Conservation (phyloP, 2,329 filamentous ascomycete genomes). For the Aspergillus terreus region DNA sequence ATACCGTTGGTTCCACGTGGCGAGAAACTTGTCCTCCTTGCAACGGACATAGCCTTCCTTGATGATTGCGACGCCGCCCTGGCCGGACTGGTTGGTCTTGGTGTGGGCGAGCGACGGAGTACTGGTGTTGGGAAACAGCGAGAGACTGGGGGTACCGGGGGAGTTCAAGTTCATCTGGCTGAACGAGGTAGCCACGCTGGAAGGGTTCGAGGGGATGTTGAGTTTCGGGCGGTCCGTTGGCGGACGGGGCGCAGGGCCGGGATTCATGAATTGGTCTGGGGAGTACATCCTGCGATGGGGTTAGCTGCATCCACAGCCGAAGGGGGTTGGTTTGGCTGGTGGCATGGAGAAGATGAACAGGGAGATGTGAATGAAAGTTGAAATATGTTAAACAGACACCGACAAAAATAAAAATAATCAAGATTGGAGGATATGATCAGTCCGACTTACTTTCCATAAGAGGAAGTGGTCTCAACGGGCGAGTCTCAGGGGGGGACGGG, state of each 20-base stretch:
- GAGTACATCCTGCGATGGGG: slow-evolving; percentile 48
- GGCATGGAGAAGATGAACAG: neutral
- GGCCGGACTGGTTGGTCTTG: slow-evolving; percentile 57
- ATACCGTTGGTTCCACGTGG: slow-evolving; percentile 87
- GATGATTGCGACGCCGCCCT: slow-evolving; percentile 68
- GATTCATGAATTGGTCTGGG: slow-evolving; percentile 83
- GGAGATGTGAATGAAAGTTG: no score
- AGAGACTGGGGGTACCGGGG: slow-evolving; percentile 62
- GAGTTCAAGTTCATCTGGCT: slow-evolving; percentile 67
- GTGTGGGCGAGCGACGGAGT: slow-evolving; percentile 64
- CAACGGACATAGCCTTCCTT: slow-evolving; percentile 57
- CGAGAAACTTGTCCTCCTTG: slow-evolving; percentile 79
- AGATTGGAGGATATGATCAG: neutral
- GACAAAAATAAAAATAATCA: neutral
- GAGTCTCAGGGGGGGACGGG: slow-evolving; percentile 17
- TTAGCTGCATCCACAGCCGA: slow-evolving; percentile 4
- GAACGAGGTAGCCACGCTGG: slow-evolving; percentile 66
- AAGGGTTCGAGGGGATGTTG: slow-evolving; percentile 67
- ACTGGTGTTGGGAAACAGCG: slow-evolving; percentile 64
- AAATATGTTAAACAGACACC: neutral
- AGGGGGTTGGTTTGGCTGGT: neutral
- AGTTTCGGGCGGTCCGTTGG: slow-evolving; percentile 80
- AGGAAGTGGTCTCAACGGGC: slow-evolving; percentile 16
- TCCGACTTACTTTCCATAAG: slow-evolving; percentile 35
- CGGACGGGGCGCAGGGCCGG: slow-evolving; percentile 87